These are phyloP conservation scores for Boletus barrowsii DNA, from an alignment of 768 basidiomycete genomes.

Conservation along the genomic window DNA sequence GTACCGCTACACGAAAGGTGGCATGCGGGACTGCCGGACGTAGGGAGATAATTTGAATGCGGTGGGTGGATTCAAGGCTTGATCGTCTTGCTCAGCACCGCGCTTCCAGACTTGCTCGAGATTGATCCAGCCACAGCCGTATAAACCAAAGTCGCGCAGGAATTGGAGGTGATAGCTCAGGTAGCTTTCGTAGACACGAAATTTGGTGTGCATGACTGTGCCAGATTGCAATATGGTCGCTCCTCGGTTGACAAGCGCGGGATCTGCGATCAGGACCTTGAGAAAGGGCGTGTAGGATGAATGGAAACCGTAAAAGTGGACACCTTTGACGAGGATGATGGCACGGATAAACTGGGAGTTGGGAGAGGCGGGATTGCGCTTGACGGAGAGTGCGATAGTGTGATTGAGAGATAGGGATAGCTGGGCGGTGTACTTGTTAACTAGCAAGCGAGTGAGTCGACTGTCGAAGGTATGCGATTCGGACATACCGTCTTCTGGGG, in stretches of 20 bases:
- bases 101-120: conserved; percentile 65
- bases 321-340: conserved; percentile 85
- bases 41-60: conserved; percentile 52
- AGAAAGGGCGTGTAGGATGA: conserved; percentile 82
- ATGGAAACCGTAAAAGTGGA: conserved; percentile 95
- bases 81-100: conserved; percentile 31
- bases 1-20: too few species aligned
- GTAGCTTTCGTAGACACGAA: conserved; percentile 86
- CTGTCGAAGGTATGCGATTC: not conserved
- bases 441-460: not conserved
- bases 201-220: conserved; percentile 74
- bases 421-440: conserved; percentile 60
- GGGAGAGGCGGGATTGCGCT: conserved; percentile 60
- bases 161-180: conserved; percentile 87
- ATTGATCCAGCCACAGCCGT: conserved; percentile 90
- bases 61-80: conserved; percentile 6
- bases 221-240: conserved; percentile 79
- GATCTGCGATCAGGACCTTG: conserved; percentile 78
- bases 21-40: conserved; percentile 62
- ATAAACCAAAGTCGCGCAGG: conserved; percentile 91
- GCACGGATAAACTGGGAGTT: conserved; percentile 67
- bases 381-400: conserved; percentile 79
- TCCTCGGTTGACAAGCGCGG: conserved; percentile 62
- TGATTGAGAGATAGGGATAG: conserved; percentile 78
- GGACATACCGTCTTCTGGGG: conserved; percentile 57